phyloP scores from a whole-genome alignment of 192 early-diverging fungal species.

The Coemansia sp. region DNA sequence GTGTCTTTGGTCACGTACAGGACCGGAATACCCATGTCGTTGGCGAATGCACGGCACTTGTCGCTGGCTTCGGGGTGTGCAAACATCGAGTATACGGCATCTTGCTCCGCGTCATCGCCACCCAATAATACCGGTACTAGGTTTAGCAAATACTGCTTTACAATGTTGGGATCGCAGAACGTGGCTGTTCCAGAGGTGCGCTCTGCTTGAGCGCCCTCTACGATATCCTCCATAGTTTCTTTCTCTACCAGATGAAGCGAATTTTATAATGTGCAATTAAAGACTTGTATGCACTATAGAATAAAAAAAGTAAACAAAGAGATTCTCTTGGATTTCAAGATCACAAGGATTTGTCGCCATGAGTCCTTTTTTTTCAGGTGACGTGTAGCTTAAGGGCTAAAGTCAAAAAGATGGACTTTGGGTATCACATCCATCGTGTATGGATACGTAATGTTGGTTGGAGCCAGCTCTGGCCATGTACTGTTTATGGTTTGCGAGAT shows the following conservation, averaged over 20 bases:
- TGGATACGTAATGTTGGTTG: too few relatives aligned
- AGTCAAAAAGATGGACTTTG: too few relatives aligned
- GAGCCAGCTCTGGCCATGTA: slow-evolving; percentile 23
- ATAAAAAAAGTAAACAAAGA: background rate
- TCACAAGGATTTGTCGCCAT: background rate
- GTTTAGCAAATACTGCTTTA: slow-evolving; percentile 67
- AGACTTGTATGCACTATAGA: background rate
- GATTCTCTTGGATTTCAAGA: background rate
- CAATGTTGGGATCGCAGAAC: slow-evolving; percentile 59
- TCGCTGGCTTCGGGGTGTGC: slow-evolving; percentile 67
- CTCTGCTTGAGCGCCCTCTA: background rate
- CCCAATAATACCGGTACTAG: slow-evolving; percentile 72
- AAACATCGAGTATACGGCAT: slow-evolving; percentile 53
- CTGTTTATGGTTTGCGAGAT: slow-evolving; percentile 3
- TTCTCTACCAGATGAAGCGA: slow-evolving; percentile 3
- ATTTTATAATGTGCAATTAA: background rate
- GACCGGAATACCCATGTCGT: slow-evolving; percentile 67
- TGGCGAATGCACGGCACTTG: slow-evolving; percentile 72
- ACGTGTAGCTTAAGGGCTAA: background rate
- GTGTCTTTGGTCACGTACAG: slow-evolving; percentile 79
- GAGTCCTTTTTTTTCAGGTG: background rate
- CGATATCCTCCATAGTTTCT: slow-evolving; percentile 38
- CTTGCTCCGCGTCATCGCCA: background rate
- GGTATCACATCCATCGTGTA: too few relatives aligned
- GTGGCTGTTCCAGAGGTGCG: slow-evolving; percentile 5